Conservation (phyloP, 805 yeast genomes). For the Wickerhamomyces strasburgensis region DNA sequence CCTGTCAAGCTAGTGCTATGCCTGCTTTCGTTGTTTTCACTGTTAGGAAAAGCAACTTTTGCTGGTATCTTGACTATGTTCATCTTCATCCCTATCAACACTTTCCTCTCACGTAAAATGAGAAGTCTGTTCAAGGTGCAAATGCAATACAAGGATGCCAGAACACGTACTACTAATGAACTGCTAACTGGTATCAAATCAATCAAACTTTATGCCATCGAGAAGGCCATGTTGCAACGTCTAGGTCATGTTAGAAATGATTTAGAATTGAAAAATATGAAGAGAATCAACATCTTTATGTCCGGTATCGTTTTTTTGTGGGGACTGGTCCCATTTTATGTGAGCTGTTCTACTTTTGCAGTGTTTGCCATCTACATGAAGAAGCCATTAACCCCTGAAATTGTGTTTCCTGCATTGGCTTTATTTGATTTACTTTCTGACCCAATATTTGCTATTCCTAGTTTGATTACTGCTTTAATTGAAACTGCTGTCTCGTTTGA, state of each 20-base stretch:
- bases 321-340: slow-evolving; percentile 61
- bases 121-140: slow-evolving; percentile 46
- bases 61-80: slow-evolving; percentile 51
- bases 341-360: slow-evolving; percentile 57
- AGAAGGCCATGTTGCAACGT: slow-evolving; percentile 52
- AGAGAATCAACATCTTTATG: slow-evolving; percentile 42
- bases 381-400: slow-evolving; percentile 56
- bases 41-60: slow-evolving; percentile 55
- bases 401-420: slow-evolving; percentile 65
- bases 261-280: slow-evolving; percentile 48
- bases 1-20: slow-evolving; percentile 54
- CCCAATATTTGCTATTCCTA: slow-evolving; percentile 58
- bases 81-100: slow-evolving; percentile 55
- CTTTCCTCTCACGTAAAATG: slow-evolving; percentile 39
- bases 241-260: slow-evolving; percentile 51
- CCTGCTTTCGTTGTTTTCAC: slow-evolving; percentile 45
- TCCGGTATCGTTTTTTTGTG: slow-evolving; percentile 51
- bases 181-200: slow-evolving; percentile 55
- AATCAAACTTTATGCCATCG: slow-evolving; percentile 69
- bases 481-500: slow-evolving; percentile 56
- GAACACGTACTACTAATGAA: slow-evolving; percentile 58
- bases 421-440: slow-evolving; percentile 52
- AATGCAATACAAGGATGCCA: slow-evolving; percentile 57
- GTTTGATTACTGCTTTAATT: slow-evolving; percentile 48
- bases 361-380: slow-evolving; percentile 42